Evolutionary conservation across 2,329 filamentous ascomycete genomes (phyloP).

Genomic region (Rutstroemia sp.): DNA sequence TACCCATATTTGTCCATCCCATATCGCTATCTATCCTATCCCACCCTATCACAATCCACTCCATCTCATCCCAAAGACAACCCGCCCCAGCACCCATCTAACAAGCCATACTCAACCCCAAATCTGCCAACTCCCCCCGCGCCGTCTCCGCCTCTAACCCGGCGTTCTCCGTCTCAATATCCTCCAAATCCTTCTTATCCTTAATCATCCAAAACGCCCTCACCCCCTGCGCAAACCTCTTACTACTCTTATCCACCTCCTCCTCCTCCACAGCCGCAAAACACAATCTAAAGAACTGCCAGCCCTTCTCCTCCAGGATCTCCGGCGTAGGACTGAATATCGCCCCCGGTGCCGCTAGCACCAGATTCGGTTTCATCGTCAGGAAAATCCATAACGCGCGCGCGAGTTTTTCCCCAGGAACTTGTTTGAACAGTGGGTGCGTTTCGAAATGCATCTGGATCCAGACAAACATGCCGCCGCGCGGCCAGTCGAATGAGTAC

Average conservation of each 20-base stretch:
- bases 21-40: not conserved
- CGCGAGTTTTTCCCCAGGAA: slow-evolving; percentile 49
- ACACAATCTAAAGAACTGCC: slow-evolving; percentile 70
- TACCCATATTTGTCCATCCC: not conserved
- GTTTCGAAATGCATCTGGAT: slow-evolving; percentile 61
- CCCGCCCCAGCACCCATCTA: slow-evolving; percentile 5
- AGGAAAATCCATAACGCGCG: slow-evolving; percentile 64
- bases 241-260: slow-evolving; percentile 53
- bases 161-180: slow-evolving; percentile 25
- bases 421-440: slow-evolving; percentile 59
- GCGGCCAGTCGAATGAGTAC: slow-evolving; percentile 71
- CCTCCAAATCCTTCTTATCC: slow-evolving; percentile 56
- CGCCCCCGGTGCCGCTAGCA: slow-evolving; percentile 61
- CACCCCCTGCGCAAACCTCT: slow-evolving; percentile 60
- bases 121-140: slow-evolving; percentile 16
- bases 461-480: slow-evolving; percentile 93
- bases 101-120: slow-evolving; percentile 22
- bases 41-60: too few relatives aligned
- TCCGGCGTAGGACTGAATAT: slow-evolving; percentile 66
- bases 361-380: slow-evolving; percentile 60
- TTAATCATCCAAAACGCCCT: slow-evolving; percentile 73
- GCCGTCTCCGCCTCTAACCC: slow-evolving; percentile 1
- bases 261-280: slow-evolving; percentile 78
- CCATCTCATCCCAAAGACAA: too few relatives aligned
- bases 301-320: slow-evolving; percentile 51